Evolutionary conservation across 2,329 filamentous ascomycete genomes (phyloP).

Genomic region (Fusarium coffeatum): DNA sequence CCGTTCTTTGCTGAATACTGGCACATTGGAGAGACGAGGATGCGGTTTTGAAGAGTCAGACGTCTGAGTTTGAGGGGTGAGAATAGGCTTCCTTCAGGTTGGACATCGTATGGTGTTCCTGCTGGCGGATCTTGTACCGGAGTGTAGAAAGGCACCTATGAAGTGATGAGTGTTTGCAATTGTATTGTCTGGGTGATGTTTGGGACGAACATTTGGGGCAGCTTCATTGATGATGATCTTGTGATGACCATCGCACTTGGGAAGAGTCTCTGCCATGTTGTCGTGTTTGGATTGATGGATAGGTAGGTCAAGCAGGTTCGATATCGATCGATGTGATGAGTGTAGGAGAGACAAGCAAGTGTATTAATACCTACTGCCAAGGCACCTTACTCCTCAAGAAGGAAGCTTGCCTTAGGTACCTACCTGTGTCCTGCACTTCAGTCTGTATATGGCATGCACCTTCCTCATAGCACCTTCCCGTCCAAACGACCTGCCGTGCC

Average conservation of each 20-base stretch:
- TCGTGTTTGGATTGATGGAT: not conserved
- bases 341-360: not conserved
- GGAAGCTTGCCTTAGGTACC: not conserved
- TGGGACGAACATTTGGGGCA: slow-evolving; percentile 32
- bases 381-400: not conserved
- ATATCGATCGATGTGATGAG: not conserved
- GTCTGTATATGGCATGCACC: not conserved
- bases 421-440: too few relatives aligned
- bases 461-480: not conserved
- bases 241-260: slow-evolving; percentile 5
- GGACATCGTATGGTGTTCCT: slow-evolving; percentile 41
- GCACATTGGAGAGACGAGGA: slow-evolving; percentile 56
- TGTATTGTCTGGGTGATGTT: not conserved
- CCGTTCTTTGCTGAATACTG: slow-evolving; percentile 54
- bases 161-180: not conserved
- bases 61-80: slow-evolving; percentile 58
- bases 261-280: not conserved
- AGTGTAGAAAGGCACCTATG: slow-evolving; percentile 42
- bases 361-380: slow-evolving; percentile 8
- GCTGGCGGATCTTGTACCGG: slow-evolving; percentile 43
- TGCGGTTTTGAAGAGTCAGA: slow-evolving; percentile 59
- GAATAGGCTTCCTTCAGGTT: slow-evolving; percentile 52
- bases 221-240: slow-evolving; percentile 37
- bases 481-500: not conserved
- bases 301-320: not conserved